Evolutionary conservation across 2,329 filamentous ascomycete species (phyloP).

Genomic region (Dactylonectria estremocensis): DNA sequence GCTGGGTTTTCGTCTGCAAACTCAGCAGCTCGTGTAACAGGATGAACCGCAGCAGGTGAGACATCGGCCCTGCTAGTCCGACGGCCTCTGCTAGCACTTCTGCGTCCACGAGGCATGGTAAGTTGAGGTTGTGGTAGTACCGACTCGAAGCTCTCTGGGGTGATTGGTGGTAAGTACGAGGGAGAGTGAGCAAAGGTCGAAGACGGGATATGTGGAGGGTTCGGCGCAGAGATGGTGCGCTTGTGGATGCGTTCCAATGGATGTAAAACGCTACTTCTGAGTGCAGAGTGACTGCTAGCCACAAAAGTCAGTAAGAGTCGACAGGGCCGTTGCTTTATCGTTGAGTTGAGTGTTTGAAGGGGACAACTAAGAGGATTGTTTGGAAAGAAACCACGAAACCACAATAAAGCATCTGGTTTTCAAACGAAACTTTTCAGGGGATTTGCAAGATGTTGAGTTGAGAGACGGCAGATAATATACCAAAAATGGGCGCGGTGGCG

Average conservation of each 20-base stretch:
- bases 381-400: not conserved
- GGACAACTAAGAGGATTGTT: not conserved
- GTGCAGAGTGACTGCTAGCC: slow-evolving; percentile 11
- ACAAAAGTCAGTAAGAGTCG: slow-evolving; percentile 15
- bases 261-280: slow-evolving; percentile 28
- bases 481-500: not conserved
- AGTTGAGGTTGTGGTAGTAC: slow-evolving; percentile 35
- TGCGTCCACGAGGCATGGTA: slow-evolving; percentile 31
- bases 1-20: slow-evolving; percentile 26
- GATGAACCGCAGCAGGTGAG: slow-evolving; percentile 32
- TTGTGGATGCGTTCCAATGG: slow-evolving; percentile 59
- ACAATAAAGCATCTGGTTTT: not conserved
- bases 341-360: not conserved
- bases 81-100: slow-evolving; percentile 33
- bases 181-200: slow-evolving; percentile 38
- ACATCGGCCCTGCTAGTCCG: slow-evolving; percentile 31
- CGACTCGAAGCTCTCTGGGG: slow-evolving; percentile 35
- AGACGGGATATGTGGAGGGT: slow-evolving; percentile 53
- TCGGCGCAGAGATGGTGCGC: slow-evolving; percentile 65
- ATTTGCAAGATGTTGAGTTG: not conserved
- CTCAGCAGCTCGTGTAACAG: slow-evolving; percentile 27
- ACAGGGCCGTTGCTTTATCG: not conserved
- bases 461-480: not conserved
- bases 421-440: not conserved
- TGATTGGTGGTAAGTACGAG: slow-evolving; percentile 40